phyloP scores from a whole-genome alignment of 2,329 filamentous ascomycete species.

The Calonectria multiphialidica region DNA sequence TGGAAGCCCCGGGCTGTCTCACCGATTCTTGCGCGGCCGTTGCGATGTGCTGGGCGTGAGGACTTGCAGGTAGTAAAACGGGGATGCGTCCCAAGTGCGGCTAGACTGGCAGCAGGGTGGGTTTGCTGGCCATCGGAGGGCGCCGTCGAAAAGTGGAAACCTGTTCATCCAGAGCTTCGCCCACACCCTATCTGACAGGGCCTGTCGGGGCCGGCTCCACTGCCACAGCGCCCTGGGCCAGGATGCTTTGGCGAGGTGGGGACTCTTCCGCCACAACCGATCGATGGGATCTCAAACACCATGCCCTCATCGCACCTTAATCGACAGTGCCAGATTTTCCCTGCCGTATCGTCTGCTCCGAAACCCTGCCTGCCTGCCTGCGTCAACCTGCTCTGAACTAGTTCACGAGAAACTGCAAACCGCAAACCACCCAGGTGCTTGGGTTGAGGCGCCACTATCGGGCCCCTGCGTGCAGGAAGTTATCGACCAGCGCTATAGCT shows the following conservation, averaged over 20 bases:
- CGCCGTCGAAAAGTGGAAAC: slow-evolving; percentile 33
- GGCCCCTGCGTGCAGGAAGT: slow-evolving; percentile 17
- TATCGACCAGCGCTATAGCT: neutral
- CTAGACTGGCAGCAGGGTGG: slow-evolving; percentile 23
- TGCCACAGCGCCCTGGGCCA: neutral
- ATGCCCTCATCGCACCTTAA: slow-evolving; percentile 3
- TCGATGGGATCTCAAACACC: slow-evolving; percentile 30
- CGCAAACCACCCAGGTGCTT: neutral
- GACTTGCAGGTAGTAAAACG: slow-evolving; percentile 1
- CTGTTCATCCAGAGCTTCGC: slow-evolving; percentile 17
- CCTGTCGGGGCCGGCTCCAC: neutral
- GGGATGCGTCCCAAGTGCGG: slow-evolving; percentile 22
- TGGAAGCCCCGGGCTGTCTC: slow-evolving; percentile 15
- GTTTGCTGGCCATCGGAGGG: slow-evolving; percentile 35
- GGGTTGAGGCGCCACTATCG: neutral
- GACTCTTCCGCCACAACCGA: slow-evolving; percentile 36
- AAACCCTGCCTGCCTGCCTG: slow-evolving; percentile 11
- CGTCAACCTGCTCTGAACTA: neutral
- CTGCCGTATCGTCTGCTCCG: neutral
- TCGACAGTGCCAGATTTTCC: neutral
- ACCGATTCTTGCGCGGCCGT: slow-evolving; percentile 3
- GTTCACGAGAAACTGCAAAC: neutral
- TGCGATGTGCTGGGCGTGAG: neutral
- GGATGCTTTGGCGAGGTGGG: slow-evolving; percentile 26
- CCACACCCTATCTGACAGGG: slow-evolving; percentile 5